A percentile compares a stretch with the other conserved stretches of the same genome.
Conservation (phyloP, 805 yeast genomes). For the Kodamaea leandrae region DNA sequence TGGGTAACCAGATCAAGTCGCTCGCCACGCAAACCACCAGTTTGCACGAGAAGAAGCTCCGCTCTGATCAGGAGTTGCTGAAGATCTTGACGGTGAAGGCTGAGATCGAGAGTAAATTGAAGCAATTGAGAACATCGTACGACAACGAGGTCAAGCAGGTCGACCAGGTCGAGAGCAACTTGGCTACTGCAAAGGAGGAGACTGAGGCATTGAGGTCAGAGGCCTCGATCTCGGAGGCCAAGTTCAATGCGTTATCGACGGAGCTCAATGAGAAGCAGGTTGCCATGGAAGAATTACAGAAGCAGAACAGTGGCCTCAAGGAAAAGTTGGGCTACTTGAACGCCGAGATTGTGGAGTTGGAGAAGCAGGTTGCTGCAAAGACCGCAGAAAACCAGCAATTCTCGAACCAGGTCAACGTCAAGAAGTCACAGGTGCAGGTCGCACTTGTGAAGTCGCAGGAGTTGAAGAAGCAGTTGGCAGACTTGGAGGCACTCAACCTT, state of each 20-base stretch:
- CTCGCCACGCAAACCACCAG: slow-evolving; percentile 71
- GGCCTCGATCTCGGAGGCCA: slow-evolving; percentile 74
- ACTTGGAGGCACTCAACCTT: slow-evolving; percentile 2
- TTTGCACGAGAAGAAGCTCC: slow-evolving; percentile 64
- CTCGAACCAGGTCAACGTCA: slow-evolving; percentile 60
- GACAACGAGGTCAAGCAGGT: slow-evolving; percentile 78
- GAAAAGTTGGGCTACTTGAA: slow-evolving; percentile 67
- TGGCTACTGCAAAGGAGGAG: slow-evolving; percentile 61
- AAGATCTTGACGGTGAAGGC: slow-evolving; percentile 62
- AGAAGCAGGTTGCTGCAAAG: slow-evolving; percentile 51
- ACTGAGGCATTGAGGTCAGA: slow-evolving; percentile 69
- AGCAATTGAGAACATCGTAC: slow-evolving; percentile 63
- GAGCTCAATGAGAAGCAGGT: slow-evolving; percentile 60
- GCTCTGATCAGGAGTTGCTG: slow-evolving; percentile 76
- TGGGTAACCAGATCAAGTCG: slow-evolving; percentile 80
- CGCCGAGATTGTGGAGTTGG: slow-evolving; percentile 61
- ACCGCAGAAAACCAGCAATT: slow-evolving; percentile 59
- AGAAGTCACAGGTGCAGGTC: slow-evolving; percentile 66
- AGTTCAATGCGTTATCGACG: slow-evolving; percentile 63
- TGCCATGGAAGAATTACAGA: slow-evolving; percentile 64
- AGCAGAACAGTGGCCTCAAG: slow-evolving; percentile 60
- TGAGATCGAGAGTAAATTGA: slow-evolving; percentile 71
- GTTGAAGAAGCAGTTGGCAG: slow-evolving; percentile 19
- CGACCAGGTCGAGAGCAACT: slow-evolving; percentile 62
- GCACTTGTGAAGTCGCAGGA: slow-evolving; percentile 50